Base-by-base conservation (phyloP, 148 eudicot genomes). In the Rheum nobile region DNA sequence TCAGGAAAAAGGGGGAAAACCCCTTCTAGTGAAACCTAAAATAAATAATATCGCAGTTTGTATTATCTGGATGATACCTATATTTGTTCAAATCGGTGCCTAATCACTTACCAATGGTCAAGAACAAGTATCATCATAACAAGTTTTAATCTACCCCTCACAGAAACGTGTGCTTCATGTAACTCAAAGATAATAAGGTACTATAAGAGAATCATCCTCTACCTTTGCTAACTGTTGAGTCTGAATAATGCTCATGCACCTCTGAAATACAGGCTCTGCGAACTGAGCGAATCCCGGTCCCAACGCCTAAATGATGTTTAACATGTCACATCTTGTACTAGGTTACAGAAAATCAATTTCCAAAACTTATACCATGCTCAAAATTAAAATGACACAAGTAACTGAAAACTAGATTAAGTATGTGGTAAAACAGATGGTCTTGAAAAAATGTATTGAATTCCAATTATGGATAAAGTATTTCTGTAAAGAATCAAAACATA, bases 241-340 rank as follows among this genome's bases (percentile, higher is more conserved):
- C 86, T 94, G 98, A 83, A 94, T 86, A 79, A 89, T 88, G 77
- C 82, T 83, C 80, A 88, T 88, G 88, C 98, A 94, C 87, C 98
- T 91, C 90, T 88, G 93, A 74, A 89, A 94, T 37, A 94, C 96
- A 34, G 98, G 98, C 72, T 87, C 93, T 41, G 98, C 93, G 85
- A 94, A 94, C 71, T 85, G 97, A 57, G 91, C 82, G 74, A 94
- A 94, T 71, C 96, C 98, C 8, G 89, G 80, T 52, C 98, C 97
- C 85, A 94, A 75, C 61, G 97, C 98, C 98, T 94, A 93, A 79
- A 86, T 80, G 69, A 73, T 55, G 50, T 1, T 37, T 21, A 6
- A 67, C 67, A 69, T 28, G 50, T 84, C 82, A 84, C 75, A 57
- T 73, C 59, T 72, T 48, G 61, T 35, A 16, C 6, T 37, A 72